phyloP scores from a whole-genome alignment of 345 rosid species.

The Populus deltoides region DNA sequence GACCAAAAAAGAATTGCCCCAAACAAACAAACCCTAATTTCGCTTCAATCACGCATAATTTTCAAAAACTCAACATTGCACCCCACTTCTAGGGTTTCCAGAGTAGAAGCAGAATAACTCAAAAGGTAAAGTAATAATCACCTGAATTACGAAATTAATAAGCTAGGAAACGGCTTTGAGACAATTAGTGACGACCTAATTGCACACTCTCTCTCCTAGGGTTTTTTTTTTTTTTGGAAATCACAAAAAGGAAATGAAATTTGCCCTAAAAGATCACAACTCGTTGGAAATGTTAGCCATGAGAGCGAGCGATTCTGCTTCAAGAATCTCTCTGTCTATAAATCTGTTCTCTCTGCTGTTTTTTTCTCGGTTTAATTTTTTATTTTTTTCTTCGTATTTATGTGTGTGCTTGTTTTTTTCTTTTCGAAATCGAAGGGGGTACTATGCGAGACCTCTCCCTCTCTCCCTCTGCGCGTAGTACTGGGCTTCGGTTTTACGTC shows the following conservation, averaged over 20 bases:
- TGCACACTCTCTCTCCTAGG: conserved; percentile 31
- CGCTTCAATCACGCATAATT: conserved; percentile 1
- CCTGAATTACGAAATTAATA: conserved; percentile 18
- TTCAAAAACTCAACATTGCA: conserved; percentile 4
- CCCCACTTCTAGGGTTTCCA: conserved; percentile 17
- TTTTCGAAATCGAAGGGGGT: conserved; percentile 3
- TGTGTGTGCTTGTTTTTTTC: conserved; percentile 1
- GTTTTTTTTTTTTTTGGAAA: conserved; percentile 15
- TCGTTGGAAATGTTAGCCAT: conserved; percentile 18
- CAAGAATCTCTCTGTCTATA: background rate
- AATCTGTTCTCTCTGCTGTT: background rate
- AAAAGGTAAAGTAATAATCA: conserved; percentile 3
- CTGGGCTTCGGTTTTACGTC: conserved; percentile 8
- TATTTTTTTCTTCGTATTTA: background rate
- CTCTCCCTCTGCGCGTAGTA: background rate
- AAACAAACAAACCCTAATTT: conserved; percentile 17
- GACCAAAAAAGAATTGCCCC: conserved; percentile 1
- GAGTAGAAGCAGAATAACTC: background rate
- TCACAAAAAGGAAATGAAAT: background rate
- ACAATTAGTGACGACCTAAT: background rate
- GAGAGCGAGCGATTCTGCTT: background rate
- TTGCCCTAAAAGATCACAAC: conserved; percentile 2
- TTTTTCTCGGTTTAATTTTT: too few relatives aligned
- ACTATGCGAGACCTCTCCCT: conserved; percentile 11
- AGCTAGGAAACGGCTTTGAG: conserved; percentile 13